These are phyloP conservation scores for Setaria viridis DNA, from an alignment of 202 grass and related monocot species.

Conservation along the genomic window DNA sequence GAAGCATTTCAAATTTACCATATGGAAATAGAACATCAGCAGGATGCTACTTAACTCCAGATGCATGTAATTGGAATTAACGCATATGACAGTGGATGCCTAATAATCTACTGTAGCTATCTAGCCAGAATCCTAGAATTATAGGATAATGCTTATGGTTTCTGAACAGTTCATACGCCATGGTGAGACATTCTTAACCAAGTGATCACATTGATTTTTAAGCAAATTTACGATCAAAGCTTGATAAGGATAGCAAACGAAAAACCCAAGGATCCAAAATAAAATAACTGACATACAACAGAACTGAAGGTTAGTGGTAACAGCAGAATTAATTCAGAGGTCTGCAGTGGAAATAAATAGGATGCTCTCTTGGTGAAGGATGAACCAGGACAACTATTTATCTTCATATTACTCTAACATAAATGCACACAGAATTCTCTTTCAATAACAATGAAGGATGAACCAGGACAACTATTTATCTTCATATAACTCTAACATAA, in stretches of 20 bases:
- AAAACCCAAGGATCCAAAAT: not conserved
- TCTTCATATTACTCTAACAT: not conserved
- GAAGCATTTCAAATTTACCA: conserved; percentile 13
- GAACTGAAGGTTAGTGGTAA: not conserved
- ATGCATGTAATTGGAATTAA: not conserved
- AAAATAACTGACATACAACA: not conserved
- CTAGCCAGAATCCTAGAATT: not conserved
- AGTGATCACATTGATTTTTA: not conserved
- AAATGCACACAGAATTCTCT: not conserved
- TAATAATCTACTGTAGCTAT: conserved; percentile 7
- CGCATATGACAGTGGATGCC: not conserved
- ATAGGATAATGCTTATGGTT: not conserved
- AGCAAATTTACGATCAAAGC: conserved; percentile 22
- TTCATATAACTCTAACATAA: not conserved
- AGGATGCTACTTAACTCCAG: conserved; percentile 2
- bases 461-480: not conserved
- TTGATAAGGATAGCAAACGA: not conserved
- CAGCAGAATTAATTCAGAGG: too few species aligned
- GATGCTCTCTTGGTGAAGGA: not conserved
- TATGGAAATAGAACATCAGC: conserved; percentile 8
- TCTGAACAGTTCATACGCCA: not conserved
- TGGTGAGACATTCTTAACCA: not conserved
- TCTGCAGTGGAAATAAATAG: not conserved
- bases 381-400: not conserved
- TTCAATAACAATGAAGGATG: not conserved